Evolutionary conservation across 495 filamentous ascomycete species (phyloP).

Genomic region (Penicillium waksmanii): DNA sequence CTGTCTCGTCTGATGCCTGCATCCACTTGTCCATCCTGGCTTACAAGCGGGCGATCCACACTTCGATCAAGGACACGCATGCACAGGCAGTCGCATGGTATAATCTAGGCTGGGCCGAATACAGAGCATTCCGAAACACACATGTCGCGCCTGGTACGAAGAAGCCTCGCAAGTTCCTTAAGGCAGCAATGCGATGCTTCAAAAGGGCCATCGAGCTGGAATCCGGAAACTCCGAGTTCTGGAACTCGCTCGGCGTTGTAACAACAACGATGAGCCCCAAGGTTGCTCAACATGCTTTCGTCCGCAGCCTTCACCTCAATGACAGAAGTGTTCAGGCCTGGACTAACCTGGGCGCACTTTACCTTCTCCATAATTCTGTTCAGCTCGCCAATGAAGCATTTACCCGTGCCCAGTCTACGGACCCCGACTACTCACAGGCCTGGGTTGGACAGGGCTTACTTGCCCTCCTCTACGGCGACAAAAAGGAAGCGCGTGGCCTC

Average conservation of each 20-base stretch:
- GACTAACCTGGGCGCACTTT: slow-evolving; percentile 89
- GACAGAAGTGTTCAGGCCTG: slow-evolving; percentile 80
- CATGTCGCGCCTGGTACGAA: slow-evolving; percentile 43
- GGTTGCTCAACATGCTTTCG: slow-evolving; percentile 91
- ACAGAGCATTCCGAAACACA: slow-evolving; percentile 72
- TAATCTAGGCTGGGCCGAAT: slow-evolving; percentile 94
- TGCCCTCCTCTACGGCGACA: slow-evolving; percentile 72
- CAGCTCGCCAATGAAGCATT: slow-evolving; percentile 87
- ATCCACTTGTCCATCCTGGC: slow-evolving; percentile 76
- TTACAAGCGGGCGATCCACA: slow-evolving; percentile 81
- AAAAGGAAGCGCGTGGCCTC: slow-evolving; percentile 74
- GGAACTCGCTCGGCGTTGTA: slow-evolving; percentile 92
- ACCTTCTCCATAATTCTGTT: slow-evolving; percentile 79
- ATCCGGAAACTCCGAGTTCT: slow-evolving; percentile 94
- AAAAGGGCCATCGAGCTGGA: slow-evolving; percentile 96
- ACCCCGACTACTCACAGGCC: slow-evolving; percentile 88
- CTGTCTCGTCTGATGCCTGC: slow-evolving; percentile 40
- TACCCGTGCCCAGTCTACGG: slow-evolving; percentile 85
- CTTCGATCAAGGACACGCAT: slow-evolving; percentile 73
- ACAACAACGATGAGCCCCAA: slow-evolving; percentile 82
- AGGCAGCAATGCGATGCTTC: slow-evolving; percentile 87
- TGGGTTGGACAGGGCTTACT: slow-evolving; percentile 94
- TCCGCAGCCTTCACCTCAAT: slow-evolving; percentile 91
- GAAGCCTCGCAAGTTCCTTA: slow-evolving; percentile 65
- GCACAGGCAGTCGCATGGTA: slow-evolving; percentile 97